A percentile compares a stretch with the other conserved stretches of the same genome.
phyloP scores from a whole-genome alignment of 768 basidiomycete species.

The Floccularia luteovirens region DNA sequence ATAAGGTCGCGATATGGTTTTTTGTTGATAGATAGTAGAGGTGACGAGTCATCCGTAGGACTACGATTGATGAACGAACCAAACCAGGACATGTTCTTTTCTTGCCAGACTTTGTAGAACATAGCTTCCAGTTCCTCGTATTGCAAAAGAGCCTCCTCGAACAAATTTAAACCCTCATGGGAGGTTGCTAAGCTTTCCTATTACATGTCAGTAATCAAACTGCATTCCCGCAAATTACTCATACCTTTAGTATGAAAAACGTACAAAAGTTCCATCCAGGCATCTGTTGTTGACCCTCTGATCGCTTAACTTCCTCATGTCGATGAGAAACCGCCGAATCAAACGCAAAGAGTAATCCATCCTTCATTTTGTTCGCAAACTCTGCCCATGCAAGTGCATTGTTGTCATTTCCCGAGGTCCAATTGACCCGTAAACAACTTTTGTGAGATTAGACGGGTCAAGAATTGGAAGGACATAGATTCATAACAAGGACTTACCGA shows the following conservation, averaged over 20 bases:
- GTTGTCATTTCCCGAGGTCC: conserved; percentile 64
- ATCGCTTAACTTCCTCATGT: conserved; percentile 87
- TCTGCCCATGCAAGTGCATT: conserved; percentile 87
- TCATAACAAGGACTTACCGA: conserved; percentile 41
- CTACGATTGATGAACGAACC: conserved; percentile 70
- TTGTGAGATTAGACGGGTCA: conserved; percentile 3
- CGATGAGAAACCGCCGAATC: conserved; percentile 69
- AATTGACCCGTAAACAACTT: conserved; percentile 80
- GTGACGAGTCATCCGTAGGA: conserved; percentile 69
- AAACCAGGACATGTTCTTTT: conserved; percentile 90
- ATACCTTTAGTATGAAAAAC: conserved; percentile 91
- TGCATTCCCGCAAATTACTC: conserved; percentile 1
- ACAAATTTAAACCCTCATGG: conserved; percentile 83
- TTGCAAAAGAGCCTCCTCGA: conserved; percentile 82
- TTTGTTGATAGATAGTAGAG: conserved; percentile 68
- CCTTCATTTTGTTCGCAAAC: conserved; percentile 82
- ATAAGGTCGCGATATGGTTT: conserved; percentile 90
- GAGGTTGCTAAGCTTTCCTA: conserved; percentile 93
- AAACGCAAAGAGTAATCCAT: conserved; percentile 79
- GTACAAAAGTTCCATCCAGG: conserved; percentile 99
- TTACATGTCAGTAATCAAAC: conserved; percentile 10
- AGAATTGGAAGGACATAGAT: conserved; percentile 7
- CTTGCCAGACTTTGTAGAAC: conserved; percentile 68
- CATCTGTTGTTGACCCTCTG: conserved; percentile 84
- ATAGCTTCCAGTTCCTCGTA: conserved; percentile 89